phyloP scores from a whole-genome alignment of 805 yeast genomes.

The Ogataea nakhonphanomensis region DNA sequence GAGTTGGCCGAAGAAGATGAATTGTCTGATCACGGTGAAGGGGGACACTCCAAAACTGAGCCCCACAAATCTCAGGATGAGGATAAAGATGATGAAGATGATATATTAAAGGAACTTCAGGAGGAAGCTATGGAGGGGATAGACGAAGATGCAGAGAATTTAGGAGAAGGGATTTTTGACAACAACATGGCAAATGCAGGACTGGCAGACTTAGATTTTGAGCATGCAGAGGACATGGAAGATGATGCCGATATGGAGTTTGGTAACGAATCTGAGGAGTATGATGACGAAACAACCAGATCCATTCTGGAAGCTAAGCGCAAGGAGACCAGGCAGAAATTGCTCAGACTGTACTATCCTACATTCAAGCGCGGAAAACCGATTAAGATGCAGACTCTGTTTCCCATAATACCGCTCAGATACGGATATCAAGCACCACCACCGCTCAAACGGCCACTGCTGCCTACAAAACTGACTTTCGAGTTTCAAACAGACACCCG shows the following conservation, averaged over 20 bases:
- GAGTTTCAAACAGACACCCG: conserved; percentile 64
- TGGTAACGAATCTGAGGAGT: conserved; percentile 17
- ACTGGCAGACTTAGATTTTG: conserved; percentile 31
- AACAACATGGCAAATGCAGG: conserved; percentile 33
- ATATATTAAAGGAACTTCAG: conserved; percentile 37
- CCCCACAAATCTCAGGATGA: conserved; percentile 25
- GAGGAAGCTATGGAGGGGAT: conserved; percentile 37
- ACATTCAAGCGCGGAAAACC: conserved; percentile 52
- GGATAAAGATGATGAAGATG: conserved; percentile 35
- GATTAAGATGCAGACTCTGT: conserved; percentile 62
- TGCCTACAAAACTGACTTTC: conserved; percentile 57
- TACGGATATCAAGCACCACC: conserved; percentile 53
- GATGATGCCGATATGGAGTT: conserved; percentile 23
- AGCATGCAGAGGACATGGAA: conserved; percentile 24
- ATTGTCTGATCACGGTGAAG: conserved; percentile 23
- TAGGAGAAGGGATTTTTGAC: conserved; percentile 32
- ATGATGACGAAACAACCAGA: conserved; percentile 12
- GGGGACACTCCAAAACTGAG: too few relatives aligned
- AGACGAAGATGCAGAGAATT: conserved; percentile 28
- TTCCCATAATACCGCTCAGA: conserved; percentile 54
- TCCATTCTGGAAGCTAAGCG: conserved; percentile 30
- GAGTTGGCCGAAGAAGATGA: conserved; percentile 89
- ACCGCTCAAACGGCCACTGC: conserved; percentile 39
- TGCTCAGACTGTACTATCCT: conserved; percentile 56
- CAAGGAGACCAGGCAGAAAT: conserved; percentile 25